A percentile compares a stretch with the other conserved stretches of the same genome.
phyloP scores from a whole-genome alignment of 2,329 filamentous ascomycete species.

The Teratosphaeria gauchensis region DNA sequence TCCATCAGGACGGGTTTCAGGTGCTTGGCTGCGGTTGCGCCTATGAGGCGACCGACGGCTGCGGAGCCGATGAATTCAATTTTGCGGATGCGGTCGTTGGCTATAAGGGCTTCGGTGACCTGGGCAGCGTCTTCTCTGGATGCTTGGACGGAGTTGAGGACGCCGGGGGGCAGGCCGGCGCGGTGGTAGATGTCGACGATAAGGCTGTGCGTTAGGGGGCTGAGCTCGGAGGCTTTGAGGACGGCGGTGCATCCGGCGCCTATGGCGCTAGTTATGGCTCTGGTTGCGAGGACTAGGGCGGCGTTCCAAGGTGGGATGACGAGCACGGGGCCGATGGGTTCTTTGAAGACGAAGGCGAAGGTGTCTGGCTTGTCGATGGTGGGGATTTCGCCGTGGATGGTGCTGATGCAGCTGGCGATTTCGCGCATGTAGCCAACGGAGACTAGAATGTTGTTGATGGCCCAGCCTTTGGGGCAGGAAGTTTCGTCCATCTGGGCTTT shows the following conservation, averaged over 20 bases:
- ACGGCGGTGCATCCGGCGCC: constrained; percentile 17
- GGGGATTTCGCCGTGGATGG: constrained; percentile 13
- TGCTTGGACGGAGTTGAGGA: constrained; percentile 31
- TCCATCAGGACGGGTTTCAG: constrained; percentile 42
- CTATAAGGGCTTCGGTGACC: constrained; percentile 30
- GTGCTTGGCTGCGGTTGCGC: constrained; percentile 26
- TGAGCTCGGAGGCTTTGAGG: constrained; percentile 16
- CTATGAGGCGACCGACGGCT: constrained; percentile 34
- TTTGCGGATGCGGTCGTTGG: constrained; percentile 29
- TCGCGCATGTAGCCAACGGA: constrained; percentile 21
- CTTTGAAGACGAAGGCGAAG: constrained; percentile 24
- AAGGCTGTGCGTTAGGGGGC: constrained; percentile 18
- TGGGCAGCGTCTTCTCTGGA: constrained; percentile 25
- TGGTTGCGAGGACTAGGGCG: constrained; percentile 12
- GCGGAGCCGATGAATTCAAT: constrained; percentile 39
- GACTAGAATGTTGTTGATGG: constrained; percentile 24
- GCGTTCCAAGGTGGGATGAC: constrained; percentile 19
- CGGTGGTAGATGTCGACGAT: constrained; percentile 30
- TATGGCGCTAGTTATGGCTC: constrained; percentile 13
- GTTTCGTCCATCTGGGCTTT: constrained; percentile 22
- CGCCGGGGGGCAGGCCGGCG: constrained; percentile 35
- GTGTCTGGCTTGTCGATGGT: constrained; percentile 20
- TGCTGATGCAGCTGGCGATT: constrained; percentile 14
- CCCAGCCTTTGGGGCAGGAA: constrained; percentile 31
- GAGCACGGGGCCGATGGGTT: constrained; percentile 19